Conservation (phyloP, 2,329 filamentous ascomycete species). For the Knufia petricola region DNA sequence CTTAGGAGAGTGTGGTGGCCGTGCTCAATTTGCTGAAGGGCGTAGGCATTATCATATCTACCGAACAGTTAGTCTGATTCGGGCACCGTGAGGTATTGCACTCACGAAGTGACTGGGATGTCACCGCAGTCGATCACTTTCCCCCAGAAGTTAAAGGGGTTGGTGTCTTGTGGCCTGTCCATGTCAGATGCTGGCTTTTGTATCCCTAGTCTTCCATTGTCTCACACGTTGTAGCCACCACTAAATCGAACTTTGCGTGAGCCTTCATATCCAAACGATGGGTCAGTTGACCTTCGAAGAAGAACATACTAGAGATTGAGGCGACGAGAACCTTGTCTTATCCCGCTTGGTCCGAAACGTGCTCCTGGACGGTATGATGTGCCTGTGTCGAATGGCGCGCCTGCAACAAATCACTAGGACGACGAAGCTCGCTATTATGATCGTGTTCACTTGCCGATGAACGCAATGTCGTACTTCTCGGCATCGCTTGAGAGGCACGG, state of each 20-base stretch:
- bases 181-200: neutral
- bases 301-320: slow-evolving; percentile 72
- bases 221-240: slow-evolving; percentile 69
- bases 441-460: slow-evolving; percentile 52
- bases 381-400: slow-evolving; percentile 75
- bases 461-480: slow-evolving; percentile 74
- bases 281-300: slow-evolving; percentile 21
- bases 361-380: slow-evolving; percentile 78
- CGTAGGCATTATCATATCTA: slow-evolving; percentile 73
- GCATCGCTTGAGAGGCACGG: slow-evolving; percentile 63
- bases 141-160: slow-evolving; percentile 74
- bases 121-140: slow-evolving; percentile 75
- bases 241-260: slow-evolving; percentile 48
- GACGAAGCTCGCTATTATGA: neutral
- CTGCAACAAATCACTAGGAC: slow-evolving; percentile 30
- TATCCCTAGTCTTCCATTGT: neutral
- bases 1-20: slow-evolving; percentile 69
- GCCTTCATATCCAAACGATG: slow-evolving; percentile 24
- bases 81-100: slow-evolving; percentile 8
- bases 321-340: slow-evolving; percentile 74
- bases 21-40: slow-evolving; percentile 75
- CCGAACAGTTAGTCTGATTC: neutral
- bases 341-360: slow-evolving; percentile 73
- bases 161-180: slow-evolving; percentile 54
- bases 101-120: slow-evolving; percentile 73